These are phyloP conservation scores for Spergularia bocconei DNA, from an alignment of 148 eudicot genomes.

Conservation along the genomic window DNA sequence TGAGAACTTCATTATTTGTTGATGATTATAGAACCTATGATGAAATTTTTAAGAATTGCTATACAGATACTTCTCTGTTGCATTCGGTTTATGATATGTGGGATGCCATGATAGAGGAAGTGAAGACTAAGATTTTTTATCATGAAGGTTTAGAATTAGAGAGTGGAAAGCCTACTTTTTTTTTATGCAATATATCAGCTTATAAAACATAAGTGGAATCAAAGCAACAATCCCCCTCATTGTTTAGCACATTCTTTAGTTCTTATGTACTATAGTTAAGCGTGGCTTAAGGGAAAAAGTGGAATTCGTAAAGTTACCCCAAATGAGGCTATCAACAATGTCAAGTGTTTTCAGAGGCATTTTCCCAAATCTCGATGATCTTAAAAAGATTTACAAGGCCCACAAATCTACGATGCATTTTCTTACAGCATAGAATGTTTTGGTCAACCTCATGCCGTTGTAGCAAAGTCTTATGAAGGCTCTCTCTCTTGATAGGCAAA, in stretches of 20 bases:
- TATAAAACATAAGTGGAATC: not conserved
- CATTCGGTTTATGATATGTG: constrained; percentile 7
- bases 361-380: not conserved
- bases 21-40: no score
- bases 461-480: constrained; percentile 5
- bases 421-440: constrained; percentile 10
- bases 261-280: not conserved
- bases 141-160: not conserved
- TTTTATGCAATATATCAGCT: not conserved
- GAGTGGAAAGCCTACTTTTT: not conserved
- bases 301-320: not conserved
- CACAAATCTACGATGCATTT: constrained; percentile 21
- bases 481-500: not conserved
- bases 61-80: not conserved
- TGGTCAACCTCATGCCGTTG: constrained; percentile 16
- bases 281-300: not conserved
- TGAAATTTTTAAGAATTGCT: no score
- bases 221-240: not conserved
- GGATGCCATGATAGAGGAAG: not conserved
- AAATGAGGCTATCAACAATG: not conserved
- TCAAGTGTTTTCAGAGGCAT: not conserved
- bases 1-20: not conserved
- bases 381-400: not conserved
- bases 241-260: constrained; percentile 6
- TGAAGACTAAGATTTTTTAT: not conserved